Conservation (phyloP, 768 basidiomycete genomes). For the Boletales sp. region DNA sequence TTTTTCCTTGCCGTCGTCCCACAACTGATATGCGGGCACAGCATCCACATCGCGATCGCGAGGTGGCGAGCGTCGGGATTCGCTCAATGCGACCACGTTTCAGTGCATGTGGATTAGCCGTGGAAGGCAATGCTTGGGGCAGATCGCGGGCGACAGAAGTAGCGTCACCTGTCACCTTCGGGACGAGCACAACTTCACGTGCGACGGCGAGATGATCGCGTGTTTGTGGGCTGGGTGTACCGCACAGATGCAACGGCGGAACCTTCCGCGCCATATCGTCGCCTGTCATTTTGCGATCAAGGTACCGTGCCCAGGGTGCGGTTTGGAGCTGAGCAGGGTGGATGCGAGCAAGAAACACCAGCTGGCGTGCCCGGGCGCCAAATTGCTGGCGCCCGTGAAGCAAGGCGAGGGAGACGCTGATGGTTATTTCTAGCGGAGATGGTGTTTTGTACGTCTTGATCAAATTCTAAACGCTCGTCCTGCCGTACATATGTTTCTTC, state of each 20-base stretch:
- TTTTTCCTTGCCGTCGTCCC: not conserved
- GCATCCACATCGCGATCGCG: constrained; percentile 5
- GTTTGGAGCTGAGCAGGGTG: constrained; percentile 14
- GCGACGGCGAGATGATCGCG: constrained; percentile 7
- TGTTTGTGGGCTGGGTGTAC: constrained; percentile 21
- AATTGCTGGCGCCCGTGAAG: not conserved
- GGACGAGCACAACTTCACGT: constrained; percentile 16
- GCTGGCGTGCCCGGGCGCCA: constrained; percentile 7
- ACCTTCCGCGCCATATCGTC: constrained; percentile 24
- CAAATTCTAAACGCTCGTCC: too few relatives aligned
- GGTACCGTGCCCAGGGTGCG: constrained; percentile 13
- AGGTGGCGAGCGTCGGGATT: constrained; percentile 7
- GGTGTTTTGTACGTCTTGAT: not conserved
- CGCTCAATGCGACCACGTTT: constrained; percentile 8
- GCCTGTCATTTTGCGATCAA: constrained; percentile 23
- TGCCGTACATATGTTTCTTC: too few relatives aligned
- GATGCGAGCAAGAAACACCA: constrained; percentile 25
- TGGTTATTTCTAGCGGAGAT: constrained; percentile 12
- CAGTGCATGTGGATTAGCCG: constrained; percentile 18
- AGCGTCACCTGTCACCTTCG: constrained; percentile 20
- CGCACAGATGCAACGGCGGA: constrained; percentile 20
- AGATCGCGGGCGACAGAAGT: constrained; percentile 15
- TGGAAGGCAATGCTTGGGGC: constrained; percentile 9
- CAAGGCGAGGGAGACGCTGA: not conserved
- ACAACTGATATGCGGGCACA: constrained; percentile 10